Base-by-base conservation (phyloP, 129 eudicot species). In the Deinandra increscens region DNA sequence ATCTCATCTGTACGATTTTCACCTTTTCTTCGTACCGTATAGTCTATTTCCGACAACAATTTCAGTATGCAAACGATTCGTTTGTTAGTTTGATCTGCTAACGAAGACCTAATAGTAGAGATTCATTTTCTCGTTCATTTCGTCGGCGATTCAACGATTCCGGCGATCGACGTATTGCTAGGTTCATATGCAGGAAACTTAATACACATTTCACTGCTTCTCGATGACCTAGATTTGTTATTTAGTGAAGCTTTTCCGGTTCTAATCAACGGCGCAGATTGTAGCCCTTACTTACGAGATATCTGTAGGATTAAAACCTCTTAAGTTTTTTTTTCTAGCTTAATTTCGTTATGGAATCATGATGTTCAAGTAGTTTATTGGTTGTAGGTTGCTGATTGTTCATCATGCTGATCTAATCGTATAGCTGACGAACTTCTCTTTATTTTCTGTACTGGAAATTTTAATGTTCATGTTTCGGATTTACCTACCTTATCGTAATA, bases 81-180 rank as follows among this genome's bases (percentile, higher is more conserved):
- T 22, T 59, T 70, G 43, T 2, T 59, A 10, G 46, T 19, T 71
- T 59, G 36, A 71, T 70, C 42, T 26, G 58, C n/a, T 58, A 17
- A 43, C 20, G 18, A 55, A 41, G 5, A 58, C 31, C 4, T 14
- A 41, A 54, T 53, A 41, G 64, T 54, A 41, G 54, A 41, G 26
- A 55, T n/a, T 11, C 41, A n/a, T 70, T 70, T 26, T 41, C 31
- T 10, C 42, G 37, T 39, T 69, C 41, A 6, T 69, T 7, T 54
- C 7, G 13, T 23, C 23, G 15, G 7, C 2, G 15, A 19, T 12
- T 10, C 6, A 20, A 23, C 10, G 58, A 23, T 36, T 31, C 17
- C 18, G 23, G 14, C 42, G 15, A n/a, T 42, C 22, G 15, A 45
- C 9, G 43, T 44, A 29, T 58, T 43, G 42, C 39, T 55, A 22